Evolutionary conservation across 352 stramenopile species (phyloP).

Genomic region (Globisporangium yorkense): DNA sequence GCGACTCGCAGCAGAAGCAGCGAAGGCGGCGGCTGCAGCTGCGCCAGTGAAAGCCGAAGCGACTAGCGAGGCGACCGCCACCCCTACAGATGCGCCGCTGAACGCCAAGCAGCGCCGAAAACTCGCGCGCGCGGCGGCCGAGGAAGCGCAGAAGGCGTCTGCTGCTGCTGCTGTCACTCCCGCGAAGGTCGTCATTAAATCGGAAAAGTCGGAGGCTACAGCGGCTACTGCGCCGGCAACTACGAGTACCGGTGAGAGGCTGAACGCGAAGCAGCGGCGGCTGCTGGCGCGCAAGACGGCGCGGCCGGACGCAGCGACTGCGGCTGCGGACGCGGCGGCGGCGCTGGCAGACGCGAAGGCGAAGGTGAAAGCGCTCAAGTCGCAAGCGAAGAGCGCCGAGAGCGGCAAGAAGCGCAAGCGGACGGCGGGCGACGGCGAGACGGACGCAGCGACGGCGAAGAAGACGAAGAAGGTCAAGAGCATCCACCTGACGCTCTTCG

Average conservation of each 20-base stretch:
- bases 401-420: conserved; percentile 51
- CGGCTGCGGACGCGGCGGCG: too few relatives aligned
- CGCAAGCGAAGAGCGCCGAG: conserved; percentile 17
- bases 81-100: conserved; percentile 1
- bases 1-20: conserved; percentile 10
- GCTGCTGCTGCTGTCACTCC: background rate
- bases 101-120: conserved; percentile 38
- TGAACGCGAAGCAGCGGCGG: conserved; percentile 55
- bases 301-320: conserved; percentile 11
- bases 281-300: conserved; percentile 40
- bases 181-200: background rate
- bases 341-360: background rate
- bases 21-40: conserved; percentile 5
- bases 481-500: conserved; percentile 84
- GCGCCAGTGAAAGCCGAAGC: background rate
- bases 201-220: background rate
- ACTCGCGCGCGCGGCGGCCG: conserved; percentile 12
- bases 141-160: background rate
- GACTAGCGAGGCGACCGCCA: background rate
- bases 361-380: conserved; percentile 6
- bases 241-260: conserved; percentile 9
- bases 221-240: background rate
- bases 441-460: conserved; percentile 7
- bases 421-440: conserved; percentile 8
- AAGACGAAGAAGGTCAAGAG: conserved; percentile 47